Evolutionary conservation across 2,329 filamentous ascomycete genomes (phyloP), one percentile per base, ranked within the genome.

Genomic region (Setomelanomma holmii): DNA sequence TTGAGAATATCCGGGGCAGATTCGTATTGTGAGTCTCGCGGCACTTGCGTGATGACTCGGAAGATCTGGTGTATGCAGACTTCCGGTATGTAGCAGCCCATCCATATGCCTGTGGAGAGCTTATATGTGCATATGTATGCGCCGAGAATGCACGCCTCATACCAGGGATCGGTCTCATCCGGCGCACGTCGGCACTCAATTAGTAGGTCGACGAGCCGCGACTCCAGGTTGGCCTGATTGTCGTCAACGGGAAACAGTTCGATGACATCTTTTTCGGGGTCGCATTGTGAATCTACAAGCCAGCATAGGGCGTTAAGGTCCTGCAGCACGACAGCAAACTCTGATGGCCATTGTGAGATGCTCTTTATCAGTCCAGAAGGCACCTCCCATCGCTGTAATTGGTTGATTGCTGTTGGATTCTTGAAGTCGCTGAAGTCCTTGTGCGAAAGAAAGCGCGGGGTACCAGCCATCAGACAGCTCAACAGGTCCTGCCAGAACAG

Each of bases 401-500:
- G 41, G 7, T 47, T 35, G 1, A 51, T 34, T 8, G 45, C 24
- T 22, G 23, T 34, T 11, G 38, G 19, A 20, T n/a, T 21, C 11
- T 20, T 23, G 34, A 43, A 54, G 21, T 53, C 51, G 8, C 48
- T 38, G 38, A 51, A 61, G 19, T 52, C 42, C 2, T 45, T 22
- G 39, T 60, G 56, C 7, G 52, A 61, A 20, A 61, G 48, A 17
- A 59, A 40, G 11, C 57, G 51, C 19, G 41, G 40, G 8, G 55
- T 58, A 8, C 51, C 53, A 16, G 53, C 40, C 35, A 60, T 51
- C 19, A 61, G 40, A 36, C 55, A 63, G 16, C 57, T 58, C 21
- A 59, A 48, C 2, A 63, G 39, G 35, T 63, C 60, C 41, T 63
- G 57, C 53, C 59, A 63, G 33, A 60, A 61, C 4, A 63, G 23